Evolutionary conservation across 1,284 basidiomycete species (phyloP), one percentile per base, ranked within the genome.

Genomic region (Coniophora puteana): DNA sequence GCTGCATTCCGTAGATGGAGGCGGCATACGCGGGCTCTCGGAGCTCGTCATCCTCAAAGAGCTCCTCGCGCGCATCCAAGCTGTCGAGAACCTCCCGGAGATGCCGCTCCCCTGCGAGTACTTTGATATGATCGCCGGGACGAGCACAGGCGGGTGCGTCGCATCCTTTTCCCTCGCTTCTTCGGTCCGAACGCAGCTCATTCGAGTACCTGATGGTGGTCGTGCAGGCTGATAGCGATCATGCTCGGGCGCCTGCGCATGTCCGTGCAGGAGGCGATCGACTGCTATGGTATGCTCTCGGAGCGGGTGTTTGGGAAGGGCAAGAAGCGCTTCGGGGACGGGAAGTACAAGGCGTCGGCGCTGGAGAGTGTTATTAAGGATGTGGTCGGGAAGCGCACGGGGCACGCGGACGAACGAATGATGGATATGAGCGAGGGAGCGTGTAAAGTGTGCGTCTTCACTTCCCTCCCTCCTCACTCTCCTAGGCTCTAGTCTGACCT

Each of bases 211-310:
- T 28, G n/a, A 10, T 28, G 26, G 10, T 34, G 11, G 11, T 2
- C 32, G 12, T 12, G 2, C 17, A 34, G 32, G 2, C 13, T 53
- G 16, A 50, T 53, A 13, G 48, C 48, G 1, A 36, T 53, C 12
- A 48, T 53, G 44, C 40, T 53, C 8, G 52, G 51, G 8, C 43
- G 52, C 5, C 41, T 52, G 11, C 39, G 47, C 7, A 48, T 53
- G 46, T 36, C 41, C 12, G 46, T 51, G 4, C 38, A 46, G 6
- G 46, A 53, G 11, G 42, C 42, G 3, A 49, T 45, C 20, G 20
- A 29, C 11, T 14, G 11, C 18, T 47, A 44, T 31, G 26, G n/a
- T 12, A 4, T 6, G 13, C 25, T 47, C 13, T 23, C 34, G 5
- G 25, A 43, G 21, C 12, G 18, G 10, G 31, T 17, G 16, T 33